These are phyloP conservation scores for Juncus inflexus DNA, from an alignment of 176 grass and related monocot genomes.

Conservation along the genomic window DNA sequence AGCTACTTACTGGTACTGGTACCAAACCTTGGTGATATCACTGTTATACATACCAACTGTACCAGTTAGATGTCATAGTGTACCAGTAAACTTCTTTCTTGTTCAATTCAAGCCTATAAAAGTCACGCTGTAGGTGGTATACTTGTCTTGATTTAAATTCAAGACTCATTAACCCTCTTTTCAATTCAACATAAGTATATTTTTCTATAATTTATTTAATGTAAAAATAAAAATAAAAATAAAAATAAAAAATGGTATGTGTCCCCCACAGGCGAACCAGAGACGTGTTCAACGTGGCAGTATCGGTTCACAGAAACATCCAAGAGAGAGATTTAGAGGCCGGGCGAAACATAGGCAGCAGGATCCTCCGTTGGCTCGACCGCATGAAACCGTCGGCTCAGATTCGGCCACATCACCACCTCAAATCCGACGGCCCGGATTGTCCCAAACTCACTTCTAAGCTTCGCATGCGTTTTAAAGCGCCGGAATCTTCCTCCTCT, in stretches of 20 bases:
- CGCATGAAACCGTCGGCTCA: constrained; percentile 94
- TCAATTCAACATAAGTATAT: too few species aligned
- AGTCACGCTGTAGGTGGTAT: too few species aligned
- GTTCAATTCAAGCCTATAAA: too few species aligned
- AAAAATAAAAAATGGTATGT: constrained; percentile 1
- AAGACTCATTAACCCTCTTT: too few species aligned
- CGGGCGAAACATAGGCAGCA: constrained; percentile 72
- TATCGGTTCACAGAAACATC: constrained; percentile 89
- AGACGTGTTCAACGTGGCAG: constrained; percentile 57
- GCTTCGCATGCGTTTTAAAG: constrained; percentile 27
- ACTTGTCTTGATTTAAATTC: too few species aligned
- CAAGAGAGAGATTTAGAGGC: constrained; percentile 82
- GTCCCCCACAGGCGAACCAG: constrained; percentile 53
- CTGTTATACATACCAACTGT: too few species aligned
- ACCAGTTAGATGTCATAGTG: too few species aligned
- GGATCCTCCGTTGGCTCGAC: constrained; percentile 77
- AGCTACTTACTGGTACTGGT: too few species aligned
- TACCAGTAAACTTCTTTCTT: too few species aligned
- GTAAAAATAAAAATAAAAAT: too few species aligned
- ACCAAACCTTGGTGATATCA: too few species aligned
- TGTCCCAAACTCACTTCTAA: constrained; percentile 37
- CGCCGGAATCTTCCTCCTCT: neutral
- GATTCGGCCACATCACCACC: constrained; percentile 56
- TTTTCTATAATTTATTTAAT: too few species aligned
- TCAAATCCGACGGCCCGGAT: constrained; percentile 16